Evolutionary conservation across 2,329 filamentous ascomycete species (phyloP).

Genomic region (Rhynchosporium agropyri): DNA sequence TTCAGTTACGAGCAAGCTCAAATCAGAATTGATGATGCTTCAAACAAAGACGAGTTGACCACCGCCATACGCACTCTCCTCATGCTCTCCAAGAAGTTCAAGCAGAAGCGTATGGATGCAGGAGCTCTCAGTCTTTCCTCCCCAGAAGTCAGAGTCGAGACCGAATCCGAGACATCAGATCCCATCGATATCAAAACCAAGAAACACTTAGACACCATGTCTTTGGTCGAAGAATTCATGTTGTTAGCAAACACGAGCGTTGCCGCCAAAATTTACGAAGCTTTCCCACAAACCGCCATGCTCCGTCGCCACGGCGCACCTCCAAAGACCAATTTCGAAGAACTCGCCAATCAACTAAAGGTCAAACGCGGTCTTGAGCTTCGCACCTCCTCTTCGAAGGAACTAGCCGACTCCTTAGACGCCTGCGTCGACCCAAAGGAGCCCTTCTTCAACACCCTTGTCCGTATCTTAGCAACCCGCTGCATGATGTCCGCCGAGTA

Average conservation of each 20-base stretch:
- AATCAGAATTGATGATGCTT: conserved; percentile 85
- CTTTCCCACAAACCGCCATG: conserved; percentile 93
- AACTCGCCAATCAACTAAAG: conserved; percentile 86
- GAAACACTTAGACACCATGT: conserved; percentile 91
- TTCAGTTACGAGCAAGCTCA: conserved; percentile 99
- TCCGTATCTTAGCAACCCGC: conserved; percentile 94
- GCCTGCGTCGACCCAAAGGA: conserved; percentile 76
- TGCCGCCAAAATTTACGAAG: conserved; percentile 83
- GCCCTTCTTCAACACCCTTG: conserved; percentile 97
- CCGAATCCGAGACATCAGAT: conserved; percentile 93
- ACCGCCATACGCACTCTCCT: conserved; percentile 85
- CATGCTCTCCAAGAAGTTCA: conserved; percentile 87
- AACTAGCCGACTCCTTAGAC: conserved; percentile 92
- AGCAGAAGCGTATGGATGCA: conserved; percentile 93
- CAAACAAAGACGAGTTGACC: conserved; percentile 87
- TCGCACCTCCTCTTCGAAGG: conserved; percentile 81
- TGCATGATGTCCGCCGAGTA: conserved; percentile 99
- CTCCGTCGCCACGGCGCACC: conserved; percentile 90
- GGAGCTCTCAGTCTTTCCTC: conserved; percentile 94
- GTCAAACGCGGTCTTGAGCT: conserved; percentile 83
- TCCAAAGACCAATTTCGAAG: conserved; percentile 95
- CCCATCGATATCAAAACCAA: conserved; percentile 97
- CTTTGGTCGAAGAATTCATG: conserved; percentile 99
- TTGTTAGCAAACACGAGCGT: conserved; percentile 96
- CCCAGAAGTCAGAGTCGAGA: conserved; percentile 96